Percentiles rank a stretch among this genome's conserved stretches.
Conservation (phyloP, 2,329 filamentous ascomycete genomes). For the Scleromitrula shiraiana region DNA sequence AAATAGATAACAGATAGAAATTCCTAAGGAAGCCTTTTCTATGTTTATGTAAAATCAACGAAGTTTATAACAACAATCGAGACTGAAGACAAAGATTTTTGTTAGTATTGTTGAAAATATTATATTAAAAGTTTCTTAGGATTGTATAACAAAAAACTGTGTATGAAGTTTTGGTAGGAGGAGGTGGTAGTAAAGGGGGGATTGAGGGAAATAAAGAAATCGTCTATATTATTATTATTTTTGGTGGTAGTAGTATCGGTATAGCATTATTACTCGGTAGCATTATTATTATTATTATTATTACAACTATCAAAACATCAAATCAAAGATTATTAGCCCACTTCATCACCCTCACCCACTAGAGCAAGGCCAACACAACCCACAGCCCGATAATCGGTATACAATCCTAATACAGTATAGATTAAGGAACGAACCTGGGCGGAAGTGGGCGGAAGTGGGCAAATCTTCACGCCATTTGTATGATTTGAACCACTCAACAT, state of each 20-base stretch:
- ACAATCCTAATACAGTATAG: background rate
- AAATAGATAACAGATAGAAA: background rate
- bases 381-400: constrained; percentile 4
- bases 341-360: too few species aligned
- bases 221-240: background rate
- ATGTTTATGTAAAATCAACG: constrained; percentile 3
- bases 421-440: constrained; percentile 1
- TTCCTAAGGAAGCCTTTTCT: background rate
- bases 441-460: too few species aligned
- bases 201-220: background rate
- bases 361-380: background rate
- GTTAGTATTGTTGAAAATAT: constrained; percentile 6
- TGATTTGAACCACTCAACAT: background rate
- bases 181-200: background rate
- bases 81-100: constrained; percentile 5
- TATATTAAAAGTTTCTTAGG: background rate
- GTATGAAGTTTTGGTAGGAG: background rate
- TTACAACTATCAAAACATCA: too few species aligned
- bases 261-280: constrained; percentile 1
- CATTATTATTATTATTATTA: background rate
- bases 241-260: background rate
- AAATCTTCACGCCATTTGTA: background rate
- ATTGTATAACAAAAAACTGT: background rate
- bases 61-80: background rate
- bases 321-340: constrained; percentile 2